These are phyloP conservation scores for Candida albicans DNA, from an alignment of 1,139 yeast genomes.

Conservation along the genomic window DNA sequence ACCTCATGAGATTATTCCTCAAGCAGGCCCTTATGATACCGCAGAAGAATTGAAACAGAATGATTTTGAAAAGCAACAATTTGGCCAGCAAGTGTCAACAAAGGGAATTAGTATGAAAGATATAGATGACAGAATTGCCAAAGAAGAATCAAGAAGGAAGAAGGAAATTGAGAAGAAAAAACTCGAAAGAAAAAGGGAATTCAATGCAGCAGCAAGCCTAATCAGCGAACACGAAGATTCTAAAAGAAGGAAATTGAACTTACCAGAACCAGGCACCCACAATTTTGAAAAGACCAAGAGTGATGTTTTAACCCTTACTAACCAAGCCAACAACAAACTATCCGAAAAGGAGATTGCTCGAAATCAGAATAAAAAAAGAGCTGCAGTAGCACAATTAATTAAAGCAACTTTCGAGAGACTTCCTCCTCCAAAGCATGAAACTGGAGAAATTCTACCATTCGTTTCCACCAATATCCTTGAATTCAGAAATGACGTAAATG, in stretches of 20 bases:
- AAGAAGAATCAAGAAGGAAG: conserved; percentile 27
- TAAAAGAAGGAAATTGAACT: conserved; percentile 15
- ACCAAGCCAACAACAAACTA: conserved; percentile 6
- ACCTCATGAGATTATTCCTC: conserved; percentile 76
- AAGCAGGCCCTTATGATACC: conserved; percentile 68
- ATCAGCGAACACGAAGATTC: conserved; percentile 15
- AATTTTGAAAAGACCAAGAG: no score
- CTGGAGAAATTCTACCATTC: conserved; percentile 27
- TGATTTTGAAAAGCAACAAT: conserved; percentile 35
- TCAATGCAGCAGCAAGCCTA: conserved; percentile 38
- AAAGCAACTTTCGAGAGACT: conserved; percentile 21
- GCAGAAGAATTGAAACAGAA: conserved; percentile 53
- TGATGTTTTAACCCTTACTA: no score
- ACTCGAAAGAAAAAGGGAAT: conserved; percentile 15
- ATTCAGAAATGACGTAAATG: conserved; percentile 24
- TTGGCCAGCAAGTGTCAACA: conserved; percentile 46
- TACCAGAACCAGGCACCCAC: conserved; percentile 6
- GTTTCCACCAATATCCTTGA: no score
- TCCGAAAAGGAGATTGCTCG: conserved; percentile 13
- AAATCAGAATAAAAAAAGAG: conserved; percentile 17
- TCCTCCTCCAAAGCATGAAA: conserved; percentile 30
- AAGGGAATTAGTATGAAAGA: conserved; percentile 51
- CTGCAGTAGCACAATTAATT: conserved; percentile 16
- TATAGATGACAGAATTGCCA: conserved; percentile 34
- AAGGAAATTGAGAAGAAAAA: conserved; percentile 20